Percentiles rank a stretch among this genome's conserved stretches.
Conservation (phyloP, 23 red algal genomes). For the Chondrus crispus region DNA sequence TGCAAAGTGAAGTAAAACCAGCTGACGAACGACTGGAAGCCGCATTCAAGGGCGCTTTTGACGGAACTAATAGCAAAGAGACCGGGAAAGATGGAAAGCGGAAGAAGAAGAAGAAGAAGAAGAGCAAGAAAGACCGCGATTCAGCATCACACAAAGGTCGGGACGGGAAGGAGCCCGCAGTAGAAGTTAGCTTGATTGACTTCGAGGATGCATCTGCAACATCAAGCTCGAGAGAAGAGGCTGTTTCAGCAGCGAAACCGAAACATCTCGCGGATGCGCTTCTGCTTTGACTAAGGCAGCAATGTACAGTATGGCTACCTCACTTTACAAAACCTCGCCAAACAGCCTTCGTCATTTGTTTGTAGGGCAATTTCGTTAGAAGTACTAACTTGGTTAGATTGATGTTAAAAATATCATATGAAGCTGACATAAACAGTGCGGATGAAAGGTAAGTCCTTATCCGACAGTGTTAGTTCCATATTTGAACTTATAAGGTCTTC, state of each 20-base stretch:
- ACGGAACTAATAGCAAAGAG: neutral
- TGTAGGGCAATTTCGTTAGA: too few relatives aligned
- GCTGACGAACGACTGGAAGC: neutral
- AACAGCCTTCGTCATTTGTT: neutral
- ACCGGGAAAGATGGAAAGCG: neutral
- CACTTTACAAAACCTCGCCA: neutral
- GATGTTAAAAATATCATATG: too few relatives aligned
- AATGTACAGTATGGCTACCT: neutral
- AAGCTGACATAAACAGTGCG: constrained; percentile 50
- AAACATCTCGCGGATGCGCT: constrained; percentile 10
- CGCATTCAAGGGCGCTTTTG: constrained; percentile 39
- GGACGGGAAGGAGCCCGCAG: neutral
- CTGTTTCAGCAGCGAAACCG: neutral
- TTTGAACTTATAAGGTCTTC: constrained; percentile 34
- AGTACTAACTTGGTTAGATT: too few relatives aligned
- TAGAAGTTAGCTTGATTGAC: constrained; percentile 36
- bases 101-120: constrained; percentile 69
- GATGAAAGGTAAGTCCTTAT: constrained; percentile 51
- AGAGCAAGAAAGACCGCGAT: constrained; percentile 25
- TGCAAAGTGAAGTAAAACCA: neutral
- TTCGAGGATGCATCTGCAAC: neutral
- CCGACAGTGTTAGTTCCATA: constrained; percentile 38
- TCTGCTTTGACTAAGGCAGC: neutral
- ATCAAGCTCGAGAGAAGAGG: neutral
- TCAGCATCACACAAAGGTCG: neutral